phyloP scores from a whole-genome alignment of 768 basidiomycete genomes.

The Mycena olivaceomarginata region DNA sequence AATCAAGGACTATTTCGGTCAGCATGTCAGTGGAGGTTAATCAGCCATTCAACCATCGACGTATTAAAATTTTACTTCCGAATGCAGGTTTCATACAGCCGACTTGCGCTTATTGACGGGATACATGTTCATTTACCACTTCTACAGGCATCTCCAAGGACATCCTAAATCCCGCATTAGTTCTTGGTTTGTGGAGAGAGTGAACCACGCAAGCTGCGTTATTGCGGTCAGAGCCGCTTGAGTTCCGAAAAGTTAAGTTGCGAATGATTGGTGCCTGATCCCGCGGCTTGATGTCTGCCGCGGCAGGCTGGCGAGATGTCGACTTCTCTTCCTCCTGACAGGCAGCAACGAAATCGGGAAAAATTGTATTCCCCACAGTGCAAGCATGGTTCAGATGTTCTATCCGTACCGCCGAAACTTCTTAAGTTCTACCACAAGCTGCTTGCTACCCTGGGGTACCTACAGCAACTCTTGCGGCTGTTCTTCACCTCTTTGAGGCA shows the following conservation, averaged over 20 bases:
- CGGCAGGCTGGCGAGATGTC: background rate
- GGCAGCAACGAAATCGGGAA: conserved; percentile 13
- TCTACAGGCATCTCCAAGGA: background rate
- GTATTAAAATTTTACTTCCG: background rate
- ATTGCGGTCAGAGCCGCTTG: background rate
- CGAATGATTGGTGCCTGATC: background rate
- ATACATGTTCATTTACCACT: background rate
- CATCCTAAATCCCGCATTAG: background rate
- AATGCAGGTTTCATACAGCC: too few species aligned
- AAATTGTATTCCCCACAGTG: background rate
- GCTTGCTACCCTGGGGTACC: conserved; percentile 2
- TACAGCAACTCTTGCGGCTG: background rate
- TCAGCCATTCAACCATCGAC: background rate
- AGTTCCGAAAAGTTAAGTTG: background rate
- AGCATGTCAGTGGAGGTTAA: background rate
- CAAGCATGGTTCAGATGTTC: background rate
- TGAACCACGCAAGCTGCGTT: too few species aligned
- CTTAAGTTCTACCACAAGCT: background rate
- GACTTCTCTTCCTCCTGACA: conserved; percentile 10
- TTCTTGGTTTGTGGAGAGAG: conserved; percentile 14
- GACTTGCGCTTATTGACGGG: background rate
- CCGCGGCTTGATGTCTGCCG: background rate
- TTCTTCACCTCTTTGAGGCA: background rate
- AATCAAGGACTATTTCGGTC: background rate
- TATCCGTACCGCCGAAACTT: background rate